These are phyloP conservation scores for Linnemannia schmuckeri DNA, from an alignment of 192 early-diverging fungal genomes.

Conservation along the genomic window DNA sequence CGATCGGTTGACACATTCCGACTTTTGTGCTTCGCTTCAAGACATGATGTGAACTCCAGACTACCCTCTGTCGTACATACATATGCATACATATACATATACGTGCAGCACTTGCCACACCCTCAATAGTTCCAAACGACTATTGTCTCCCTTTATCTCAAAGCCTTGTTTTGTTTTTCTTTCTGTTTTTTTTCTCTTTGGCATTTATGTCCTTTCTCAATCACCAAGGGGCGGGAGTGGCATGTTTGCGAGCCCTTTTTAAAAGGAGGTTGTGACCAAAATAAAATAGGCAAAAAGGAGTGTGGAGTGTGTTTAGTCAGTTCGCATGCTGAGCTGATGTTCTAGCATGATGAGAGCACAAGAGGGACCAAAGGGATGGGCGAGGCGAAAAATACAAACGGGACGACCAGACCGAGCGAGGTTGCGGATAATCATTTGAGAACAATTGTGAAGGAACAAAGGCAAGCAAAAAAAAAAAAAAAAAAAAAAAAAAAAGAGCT, in stretches of 20 bases:
- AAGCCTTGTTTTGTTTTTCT: neutral
- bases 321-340: conserved; percentile 6
- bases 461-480: neutral
- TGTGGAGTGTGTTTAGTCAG: conserved; percentile 3
- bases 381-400: neutral
- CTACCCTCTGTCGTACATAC: too few relatives aligned
- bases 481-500: neutral
- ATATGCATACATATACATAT: neutral
- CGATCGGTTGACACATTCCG: neutral
- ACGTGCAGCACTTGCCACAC: neutral
- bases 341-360: conserved; percentile 9
- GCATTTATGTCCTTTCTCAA: neutral
- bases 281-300: neutral
- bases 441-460: neutral
- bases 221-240: neutral
- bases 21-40: neutral
- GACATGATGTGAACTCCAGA: neutral
- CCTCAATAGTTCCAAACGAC: neutral
- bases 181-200: neutral
- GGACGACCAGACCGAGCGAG: neutral
- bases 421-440: neutral
- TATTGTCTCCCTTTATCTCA: neutral
- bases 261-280: conserved; percentile 4
- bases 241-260: neutral
- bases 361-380: neutral